Base-by-base conservation (phyloP, 1,284 basidiomycete species). In the Lentinula novae-zelandiae region DNA sequence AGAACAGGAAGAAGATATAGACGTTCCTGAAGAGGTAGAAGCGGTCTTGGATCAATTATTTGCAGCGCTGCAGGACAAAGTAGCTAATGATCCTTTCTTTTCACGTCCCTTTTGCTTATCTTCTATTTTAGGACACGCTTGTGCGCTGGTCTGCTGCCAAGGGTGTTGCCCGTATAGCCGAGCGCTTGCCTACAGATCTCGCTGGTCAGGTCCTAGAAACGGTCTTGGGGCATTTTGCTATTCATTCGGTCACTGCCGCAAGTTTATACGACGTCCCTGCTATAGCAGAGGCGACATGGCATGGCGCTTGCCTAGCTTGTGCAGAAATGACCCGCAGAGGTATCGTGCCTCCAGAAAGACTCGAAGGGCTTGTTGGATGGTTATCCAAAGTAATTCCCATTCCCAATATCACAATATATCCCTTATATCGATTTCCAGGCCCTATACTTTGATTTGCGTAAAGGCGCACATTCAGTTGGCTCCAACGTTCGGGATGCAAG, bases 131-230 rank as follows among this genome's bases (percentile, higher is more conserved):
- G 93, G 96, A 98, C 70, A 98, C 97, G 0, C 79, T 95, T 34
- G 95, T 99, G 20, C 90, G 97, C 52, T 99, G 95, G 83, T 95
- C 96, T 9, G 86, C 93, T 2, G 93, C 97, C 5, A 99, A 99
- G 73, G 94, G 93, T 31, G 77, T 98, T 10, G 92, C 95, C 5
- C 87, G 95, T 6, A 83, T 99, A 46, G 84, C 93, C 1, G 87
- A 91, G 63, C 82, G 91, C 13, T 82, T 99, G 0, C 93, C 96
- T 1, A 62, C 72, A 0, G 86, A 88, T 12, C 90, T 96, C 67
- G 79, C 85, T 0, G 78, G 82, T 36, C 94, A 99, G 71, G 86
- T 98, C 10, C 75, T 95, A 1, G 87, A 92, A 53, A 94, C 88
- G 3, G 78, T 96, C 38, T 76, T 96, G 55, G 82, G 79, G 3